Evolutionary conservation across 164 flowering plant genomes (phyloP).

Genomic region (Vitis rupestris): DNA sequence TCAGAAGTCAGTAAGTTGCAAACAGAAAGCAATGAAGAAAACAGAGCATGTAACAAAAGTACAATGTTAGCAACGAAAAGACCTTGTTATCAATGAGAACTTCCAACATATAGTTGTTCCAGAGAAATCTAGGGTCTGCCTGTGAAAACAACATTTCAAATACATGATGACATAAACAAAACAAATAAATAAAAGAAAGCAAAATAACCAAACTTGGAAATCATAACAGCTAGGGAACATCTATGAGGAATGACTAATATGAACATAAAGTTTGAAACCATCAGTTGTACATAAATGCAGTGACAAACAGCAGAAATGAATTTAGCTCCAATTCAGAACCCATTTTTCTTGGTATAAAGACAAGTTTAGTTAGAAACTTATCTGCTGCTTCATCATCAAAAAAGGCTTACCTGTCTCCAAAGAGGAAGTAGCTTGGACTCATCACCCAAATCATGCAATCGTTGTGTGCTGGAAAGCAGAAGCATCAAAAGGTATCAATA

Average conservation of each 20-base stretch:
- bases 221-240: not conserved
- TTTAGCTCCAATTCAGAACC: not conserved
- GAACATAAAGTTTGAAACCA: not conserved
- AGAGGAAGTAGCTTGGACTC: slow-evolving; percentile 91
- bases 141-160: slow-evolving; percentile 32
- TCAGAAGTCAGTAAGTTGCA: slow-evolving; percentile 18
- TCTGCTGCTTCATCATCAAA: slow-evolving; percentile 8
- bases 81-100: slow-evolving; percentile 92
- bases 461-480: slow-evolving; percentile 60
- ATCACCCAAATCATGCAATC: slow-evolving; percentile 75
- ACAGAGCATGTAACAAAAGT: not conserved
- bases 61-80: not conserved
- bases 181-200: not conserved
- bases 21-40: not conserved
- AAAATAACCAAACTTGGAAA: too few species aligned
- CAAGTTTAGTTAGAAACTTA: not conserved
- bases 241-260: not conserved
- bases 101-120: slow-evolving; percentile 98
- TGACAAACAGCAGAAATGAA: not conserved
- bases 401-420: slow-evolving; percentile 87
- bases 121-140: slow-evolving; percentile 94
- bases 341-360: not conserved
- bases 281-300: not conserved
- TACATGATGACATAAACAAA: not conserved
- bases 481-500: slow-evolving; percentile 1